These are phyloP conservation scores for Coemansia biformis DNA, from an alignment of 192 early-diverging fungal species.

Conservation along the genomic window DNA sequence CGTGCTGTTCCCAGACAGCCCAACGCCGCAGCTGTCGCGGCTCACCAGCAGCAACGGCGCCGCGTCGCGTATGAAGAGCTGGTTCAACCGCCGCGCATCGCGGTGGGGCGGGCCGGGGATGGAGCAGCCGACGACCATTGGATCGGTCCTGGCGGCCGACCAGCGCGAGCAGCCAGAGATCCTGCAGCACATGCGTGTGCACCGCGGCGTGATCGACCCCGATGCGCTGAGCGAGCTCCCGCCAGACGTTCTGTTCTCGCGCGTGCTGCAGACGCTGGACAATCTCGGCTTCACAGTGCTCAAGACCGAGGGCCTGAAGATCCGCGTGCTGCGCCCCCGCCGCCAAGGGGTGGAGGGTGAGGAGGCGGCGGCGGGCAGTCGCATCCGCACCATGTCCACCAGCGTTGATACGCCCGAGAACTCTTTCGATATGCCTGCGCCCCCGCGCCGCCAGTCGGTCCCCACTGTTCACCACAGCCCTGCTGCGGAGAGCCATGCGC, in stretches of 20 bases:
- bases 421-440: slow-evolving; percentile 12
- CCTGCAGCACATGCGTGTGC: slow-evolving; percentile 60
- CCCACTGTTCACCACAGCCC: slow-evolving; percentile 21
- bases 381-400: slow-evolving; percentile 38
- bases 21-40: slow-evolving; percentile 25
- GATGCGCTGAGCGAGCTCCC: slow-evolving; percentile 60
- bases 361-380: too few relatives aligned
- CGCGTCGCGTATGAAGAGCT: slow-evolving; percentile 68
- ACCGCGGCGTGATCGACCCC: slow-evolving; percentile 69
- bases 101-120: slow-evolving; percentile 27
- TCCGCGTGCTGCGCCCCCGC: slow-evolving; percentile 43
- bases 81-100: slow-evolving; percentile 61
- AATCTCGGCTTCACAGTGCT: slow-evolving; percentile 47
- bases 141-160: slow-evolving; percentile 30
- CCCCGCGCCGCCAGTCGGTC: slow-evolving; percentile 42
- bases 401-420: slow-evolving; percentile 11
- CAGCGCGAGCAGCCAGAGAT: slow-evolving; percentile 42
- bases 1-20: slow-evolving; percentile 41
- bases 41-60: slow-evolving; percentile 37
- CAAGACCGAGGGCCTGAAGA: slow-evolving; percentile 46
- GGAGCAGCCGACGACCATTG: slow-evolving; percentile 37
- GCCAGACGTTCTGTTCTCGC: slow-evolving; percentile 63
- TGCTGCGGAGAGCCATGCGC: too few relatives aligned
- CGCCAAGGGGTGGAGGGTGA: slow-evolving; percentile 15
- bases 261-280: slow-evolving; percentile 57